A percentile compares a stretch with the other conserved stretches of the same genome.
Conservation (phyloP, 2,329 filamentous ascomycete species). For the Alternaria novae-zelandiae region DNA sequence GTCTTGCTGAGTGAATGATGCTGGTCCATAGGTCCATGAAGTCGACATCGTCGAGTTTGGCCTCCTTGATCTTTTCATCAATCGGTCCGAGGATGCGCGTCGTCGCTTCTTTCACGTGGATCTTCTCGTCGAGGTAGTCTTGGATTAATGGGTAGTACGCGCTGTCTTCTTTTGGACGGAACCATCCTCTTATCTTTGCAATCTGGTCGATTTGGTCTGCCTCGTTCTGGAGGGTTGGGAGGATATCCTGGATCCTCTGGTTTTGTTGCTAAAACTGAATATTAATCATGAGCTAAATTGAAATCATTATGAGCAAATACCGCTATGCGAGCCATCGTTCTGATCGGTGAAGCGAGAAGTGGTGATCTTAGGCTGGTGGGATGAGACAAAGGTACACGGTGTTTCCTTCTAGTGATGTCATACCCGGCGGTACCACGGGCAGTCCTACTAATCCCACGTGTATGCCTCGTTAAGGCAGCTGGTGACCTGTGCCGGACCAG, state of each 20-base stretch:
- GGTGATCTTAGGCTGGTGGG: background rate
- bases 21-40: constrained; percentile 40
- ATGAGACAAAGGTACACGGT: background rate
- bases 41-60: constrained; percentile 24
- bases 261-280: constrained; percentile 22
- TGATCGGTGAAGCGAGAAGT: background rate
- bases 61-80: constrained; percentile 30
- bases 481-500: background rate
- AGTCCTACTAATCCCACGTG: constrained; percentile 4
- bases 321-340: constrained; percentile 12
- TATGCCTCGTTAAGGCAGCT: background rate
- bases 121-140: constrained; percentile 25
- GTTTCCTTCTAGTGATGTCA: constrained; percentile 10
- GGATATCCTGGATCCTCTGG: constrained; percentile 21
- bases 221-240: constrained; percentile 22
- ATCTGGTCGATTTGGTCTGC: constrained; percentile 38
- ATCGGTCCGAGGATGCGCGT: constrained; percentile 31
- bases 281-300: constrained; percentile 1
- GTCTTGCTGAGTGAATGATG: constrained; percentile 39
- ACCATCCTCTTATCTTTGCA: constrained; percentile 39
- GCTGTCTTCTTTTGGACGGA: constrained; percentile 32
- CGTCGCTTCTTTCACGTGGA: constrained; percentile 20
- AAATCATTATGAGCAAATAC: constrained; percentile 1
- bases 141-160: constrained; percentile 30
- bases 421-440: background rate